A percentile compares a stretch with the other conserved stretches of the same genome.
Evolutionary conservation across 371 early-diverging fungal species (phyloP).

Genomic region (Thermomucor indicae-seudaticae): DNA sequence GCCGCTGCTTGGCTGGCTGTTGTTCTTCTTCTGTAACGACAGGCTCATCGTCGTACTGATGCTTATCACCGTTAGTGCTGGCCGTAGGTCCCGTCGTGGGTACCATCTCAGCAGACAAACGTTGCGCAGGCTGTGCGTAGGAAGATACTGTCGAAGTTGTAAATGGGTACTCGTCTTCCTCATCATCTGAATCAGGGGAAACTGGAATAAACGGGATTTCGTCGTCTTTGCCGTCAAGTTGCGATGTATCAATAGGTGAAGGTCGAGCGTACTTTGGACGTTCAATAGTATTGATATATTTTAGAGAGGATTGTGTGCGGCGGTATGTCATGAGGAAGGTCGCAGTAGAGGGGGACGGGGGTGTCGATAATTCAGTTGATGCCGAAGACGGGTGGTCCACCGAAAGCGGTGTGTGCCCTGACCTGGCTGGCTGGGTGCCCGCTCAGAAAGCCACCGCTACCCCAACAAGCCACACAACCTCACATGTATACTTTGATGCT

Average conservation of each 20-base stretch:
- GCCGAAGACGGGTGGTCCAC: no score
- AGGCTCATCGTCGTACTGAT: not conserved
- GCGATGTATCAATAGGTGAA: constrained; percentile 9
- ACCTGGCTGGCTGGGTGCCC: no score
- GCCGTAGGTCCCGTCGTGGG: not conserved
- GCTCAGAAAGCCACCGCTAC: no score
- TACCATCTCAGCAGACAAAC: not conserved
- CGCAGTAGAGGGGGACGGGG: no score
- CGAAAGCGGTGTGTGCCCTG: no score
- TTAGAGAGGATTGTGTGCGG: constrained; percentile 11
- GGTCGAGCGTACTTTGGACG: constrained; percentile 16
- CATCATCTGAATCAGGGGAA: constrained; percentile 16
- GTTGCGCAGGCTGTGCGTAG: not conserved
- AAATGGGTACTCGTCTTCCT: constrained; percentile 13
- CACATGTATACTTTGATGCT: no score
- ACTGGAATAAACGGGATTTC: constrained; percentile 18
- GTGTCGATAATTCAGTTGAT: no score
- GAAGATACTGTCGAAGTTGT: not conserved
- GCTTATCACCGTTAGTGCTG: not conserved
- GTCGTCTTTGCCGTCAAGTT: constrained; percentile 4
- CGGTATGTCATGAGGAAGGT: constrained; percentile 4
- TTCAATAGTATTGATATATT: constrained; percentile 16
- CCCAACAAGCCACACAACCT: no score
- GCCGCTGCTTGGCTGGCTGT: constrained; percentile 1
- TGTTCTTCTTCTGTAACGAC: not conserved